phyloP scores from a whole-genome alignment of 768 basidiomycete species.

The Brasilioporus rufonigricans region DNA sequence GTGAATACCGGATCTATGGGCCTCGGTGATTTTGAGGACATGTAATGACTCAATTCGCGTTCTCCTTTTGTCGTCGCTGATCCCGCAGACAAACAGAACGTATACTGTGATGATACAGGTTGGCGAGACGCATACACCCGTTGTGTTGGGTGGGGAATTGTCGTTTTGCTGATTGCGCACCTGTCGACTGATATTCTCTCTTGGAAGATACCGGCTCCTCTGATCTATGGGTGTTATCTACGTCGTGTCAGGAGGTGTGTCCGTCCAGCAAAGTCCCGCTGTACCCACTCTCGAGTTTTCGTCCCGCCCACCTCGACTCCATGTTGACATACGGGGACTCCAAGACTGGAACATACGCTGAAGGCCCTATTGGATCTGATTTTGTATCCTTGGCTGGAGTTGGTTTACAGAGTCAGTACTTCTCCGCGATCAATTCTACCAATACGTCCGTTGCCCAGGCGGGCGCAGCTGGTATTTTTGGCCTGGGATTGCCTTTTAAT shows the following conservation, averaged over 20 bases:
- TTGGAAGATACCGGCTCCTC: constrained; percentile 73
- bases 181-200: neutral
- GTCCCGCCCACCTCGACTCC: constrained; percentile 44
- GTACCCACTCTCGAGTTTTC: constrained; percentile 51
- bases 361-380: constrained; percentile 62
- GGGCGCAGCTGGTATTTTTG: constrained; percentile 65
- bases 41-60: constrained; percentile 40
- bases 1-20: constrained; percentile 41
- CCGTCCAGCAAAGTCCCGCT: constrained; percentile 39
- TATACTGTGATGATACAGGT: constrained; percentile 62
- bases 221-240: constrained; percentile 71
- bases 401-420: constrained; percentile 47
- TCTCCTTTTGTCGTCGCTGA: constrained; percentile 6
- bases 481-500: constrained; percentile 71
- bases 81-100: constrained; percentile 37
- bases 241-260: constrained; percentile 47
- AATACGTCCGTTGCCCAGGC: constrained; percentile 59
- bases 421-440: constrained; percentile 67
- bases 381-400: constrained; percentile 53
- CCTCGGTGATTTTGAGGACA: constrained; percentile 59
- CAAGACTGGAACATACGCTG: constrained; percentile 62
- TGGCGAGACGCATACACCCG: constrained; percentile 48
- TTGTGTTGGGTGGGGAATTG: constrained; percentile 55
- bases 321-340: constrained; percentile 70
- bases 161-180: neutral